phyloP scores from a whole-genome alignment of 345 rosid species.

The Syzygium oleosum region DNA sequence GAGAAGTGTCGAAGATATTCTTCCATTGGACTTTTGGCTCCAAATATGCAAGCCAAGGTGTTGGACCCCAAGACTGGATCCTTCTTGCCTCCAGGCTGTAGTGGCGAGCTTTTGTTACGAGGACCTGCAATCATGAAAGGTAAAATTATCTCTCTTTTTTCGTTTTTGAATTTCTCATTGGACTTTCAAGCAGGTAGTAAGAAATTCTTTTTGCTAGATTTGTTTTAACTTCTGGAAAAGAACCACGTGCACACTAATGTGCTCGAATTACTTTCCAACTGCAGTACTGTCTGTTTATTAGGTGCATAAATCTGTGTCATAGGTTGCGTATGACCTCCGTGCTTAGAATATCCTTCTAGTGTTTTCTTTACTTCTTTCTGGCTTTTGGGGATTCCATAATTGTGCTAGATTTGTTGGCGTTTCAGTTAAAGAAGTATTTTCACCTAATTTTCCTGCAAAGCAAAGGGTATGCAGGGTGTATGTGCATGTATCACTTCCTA shows the following conservation, averaged over 20 bases:
- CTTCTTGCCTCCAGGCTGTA: conserved; percentile 52
- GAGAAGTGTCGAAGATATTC: conserved; percentile 24
- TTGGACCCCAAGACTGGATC: conserved; percentile 55
- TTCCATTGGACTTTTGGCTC: conserved; percentile 77
- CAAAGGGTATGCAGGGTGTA: not conserved
- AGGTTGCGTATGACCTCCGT: not conserved
- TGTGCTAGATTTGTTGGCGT: not conserved
- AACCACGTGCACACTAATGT: not conserved
- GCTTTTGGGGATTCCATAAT: not conserved
- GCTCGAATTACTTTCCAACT: not conserved
- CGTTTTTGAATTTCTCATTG: not conserved
- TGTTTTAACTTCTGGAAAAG: not conserved
- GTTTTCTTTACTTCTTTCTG: not conserved
- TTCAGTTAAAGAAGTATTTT: not conserved
- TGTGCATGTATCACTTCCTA: not conserved
- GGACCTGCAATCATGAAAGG: conserved; percentile 83
- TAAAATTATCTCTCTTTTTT: conserved; percentile 2
- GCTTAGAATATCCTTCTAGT: not conserved
- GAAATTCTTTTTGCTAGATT: not conserved
- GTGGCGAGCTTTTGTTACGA: conserved; percentile 84
- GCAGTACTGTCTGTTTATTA: not conserved
- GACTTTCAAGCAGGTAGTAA: not conserved
- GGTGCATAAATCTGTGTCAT: not conserved
- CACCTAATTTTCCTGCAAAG: not conserved
- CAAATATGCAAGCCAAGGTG: conserved; percentile 77